phyloP scores from a whole-genome alignment of 768 basidiomycete species.

The Sarcodon aspratus region DNA sequence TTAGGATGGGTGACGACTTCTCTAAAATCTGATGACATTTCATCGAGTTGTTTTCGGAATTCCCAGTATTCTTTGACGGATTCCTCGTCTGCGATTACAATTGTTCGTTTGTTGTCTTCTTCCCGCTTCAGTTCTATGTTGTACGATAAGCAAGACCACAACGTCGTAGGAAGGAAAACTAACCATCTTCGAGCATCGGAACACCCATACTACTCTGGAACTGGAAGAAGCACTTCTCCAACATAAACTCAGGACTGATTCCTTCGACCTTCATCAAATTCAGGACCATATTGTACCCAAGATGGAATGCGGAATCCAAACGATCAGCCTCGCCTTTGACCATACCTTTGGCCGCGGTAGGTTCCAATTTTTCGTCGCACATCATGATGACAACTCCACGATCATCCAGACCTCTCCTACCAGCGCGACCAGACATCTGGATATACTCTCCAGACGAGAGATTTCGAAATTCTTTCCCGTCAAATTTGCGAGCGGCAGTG shows the following conservation, averaged over 20 bases:
- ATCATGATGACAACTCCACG: slow-evolving; percentile 99
- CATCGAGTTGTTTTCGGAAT: slow-evolving; percentile 84
- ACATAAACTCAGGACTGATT: slow-evolving; percentile 96
- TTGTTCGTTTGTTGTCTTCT: slow-evolving; percentile 51
- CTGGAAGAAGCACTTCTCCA: slow-evolving; percentile 96
- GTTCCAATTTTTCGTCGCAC: slow-evolving; percentile 97
- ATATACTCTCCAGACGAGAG: slow-evolving; percentile 96
- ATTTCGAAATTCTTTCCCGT: slow-evolving; percentile 89
- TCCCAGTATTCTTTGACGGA: slow-evolving; percentile 87
- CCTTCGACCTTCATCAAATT: slow-evolving; percentile 99
- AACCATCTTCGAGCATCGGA: slow-evolving; percentile 75
- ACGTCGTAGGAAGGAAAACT: slow-evolving; percentile 13
- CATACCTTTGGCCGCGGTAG: slow-evolving; percentile 86
- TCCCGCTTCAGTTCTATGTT: slow-evolving; percentile 59
- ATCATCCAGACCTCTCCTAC: slow-evolving; percentile 92
- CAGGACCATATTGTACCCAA: slow-evolving; percentile 98
- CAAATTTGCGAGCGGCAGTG: slow-evolving; percentile 90
- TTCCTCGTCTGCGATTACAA: slow-evolving; percentile 75
- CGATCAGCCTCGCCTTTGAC: slow-evolving; percentile 97
- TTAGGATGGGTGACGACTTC: slow-evolving; percentile 92
- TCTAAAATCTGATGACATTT: slow-evolving; percentile 79
- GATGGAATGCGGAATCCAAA: slow-evolving; percentile 94
- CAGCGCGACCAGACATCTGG: slow-evolving; percentile 98
- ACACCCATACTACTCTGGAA: slow-evolving; percentile 94
- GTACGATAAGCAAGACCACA: not conserved